Conservation (phyloP, 192 early-diverging fungal species). For the Chytriomyces sp. region DNA sequence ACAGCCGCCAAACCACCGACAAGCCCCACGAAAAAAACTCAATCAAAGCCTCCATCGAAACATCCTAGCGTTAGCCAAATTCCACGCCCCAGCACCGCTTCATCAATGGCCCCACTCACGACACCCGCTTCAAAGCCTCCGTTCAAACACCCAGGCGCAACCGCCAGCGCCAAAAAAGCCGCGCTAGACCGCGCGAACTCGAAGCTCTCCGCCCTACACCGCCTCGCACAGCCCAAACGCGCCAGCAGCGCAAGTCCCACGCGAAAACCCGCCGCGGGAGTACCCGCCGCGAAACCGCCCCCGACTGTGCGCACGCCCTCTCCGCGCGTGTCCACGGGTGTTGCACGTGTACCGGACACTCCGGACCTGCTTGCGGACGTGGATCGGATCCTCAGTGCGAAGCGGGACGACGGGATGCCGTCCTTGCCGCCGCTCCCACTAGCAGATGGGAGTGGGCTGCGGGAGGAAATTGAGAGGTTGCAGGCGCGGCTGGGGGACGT, state of each 20-base stretch:
- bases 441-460: no score
- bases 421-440: not conserved
- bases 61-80: not conserved
- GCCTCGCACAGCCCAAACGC: not conserved
- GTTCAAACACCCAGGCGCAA: not conserved
- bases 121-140: not conserved
- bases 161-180: constrained; percentile 12
- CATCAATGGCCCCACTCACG: not conserved
- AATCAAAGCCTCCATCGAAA: not conserved
- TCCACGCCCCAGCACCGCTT: not conserved
- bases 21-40: not conserved
- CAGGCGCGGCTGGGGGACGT: not conserved
- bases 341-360: not conserved
- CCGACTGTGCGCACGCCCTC: no score
- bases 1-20: not conserved
- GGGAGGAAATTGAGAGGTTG: constrained; percentile 10
- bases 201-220: not conserved
- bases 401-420: not conserved
- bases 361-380: constrained; percentile 9
- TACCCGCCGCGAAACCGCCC: not conserved
- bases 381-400: not conserved
- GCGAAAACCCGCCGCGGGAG: not conserved
- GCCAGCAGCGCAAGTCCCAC: not conserved
- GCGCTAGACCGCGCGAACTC: constrained; percentile 11
- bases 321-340: no score